Evolutionary conservation across 306 rosid species (phyloP), one percentile per base, ranked within the genome.

Genomic region (Inga oerstediana): DNA sequence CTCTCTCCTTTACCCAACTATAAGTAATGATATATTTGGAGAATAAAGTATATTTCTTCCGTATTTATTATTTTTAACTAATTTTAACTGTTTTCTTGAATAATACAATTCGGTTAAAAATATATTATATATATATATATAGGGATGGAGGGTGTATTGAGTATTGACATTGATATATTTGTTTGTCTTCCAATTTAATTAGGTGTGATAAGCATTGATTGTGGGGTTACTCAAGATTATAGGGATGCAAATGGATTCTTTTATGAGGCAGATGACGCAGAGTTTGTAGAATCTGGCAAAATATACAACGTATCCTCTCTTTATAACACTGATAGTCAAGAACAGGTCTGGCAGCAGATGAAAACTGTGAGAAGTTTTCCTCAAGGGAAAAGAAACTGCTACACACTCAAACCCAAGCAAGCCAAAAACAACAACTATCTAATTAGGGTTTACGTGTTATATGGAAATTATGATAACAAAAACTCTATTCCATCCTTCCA

Each of bases 191-290:
- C 8, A 10, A 24, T 24, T 62, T 62, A 27, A 27, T 62, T 12
- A 62, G 92, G 88, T 45, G 84, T 78, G 78, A 71, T 89, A 30
- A 88, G 86, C 78, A 82, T 88, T 24, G 88, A 88, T 54, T 86
- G 88, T 54, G 88, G 88, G 3, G 61, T 77, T 22, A 24, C 44
- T 8, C 68, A 66, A 51, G 79, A 78, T 27, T 76, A 68, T 8
- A 11, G 3, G 14, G 88, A 84, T 59, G 4, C 1, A 4, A 87
- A 66, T 0, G 35, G 74, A 10, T 74, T 88, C 3, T 22, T 5
- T 2, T 87, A 87, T 41, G 48, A 66, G 30, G 77, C 88, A 8
- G 91, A 91, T 46, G 74, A 58, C 41, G 45, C 13, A 10, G 6
- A 7, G 5, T 74, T 85, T 22, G 61, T 85, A 20, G 80, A 77